These are phyloP conservation scores for Monosporozyma aquatica DNA, from an alignment of 805 yeast genomes.

Conservation along the genomic window DNA sequence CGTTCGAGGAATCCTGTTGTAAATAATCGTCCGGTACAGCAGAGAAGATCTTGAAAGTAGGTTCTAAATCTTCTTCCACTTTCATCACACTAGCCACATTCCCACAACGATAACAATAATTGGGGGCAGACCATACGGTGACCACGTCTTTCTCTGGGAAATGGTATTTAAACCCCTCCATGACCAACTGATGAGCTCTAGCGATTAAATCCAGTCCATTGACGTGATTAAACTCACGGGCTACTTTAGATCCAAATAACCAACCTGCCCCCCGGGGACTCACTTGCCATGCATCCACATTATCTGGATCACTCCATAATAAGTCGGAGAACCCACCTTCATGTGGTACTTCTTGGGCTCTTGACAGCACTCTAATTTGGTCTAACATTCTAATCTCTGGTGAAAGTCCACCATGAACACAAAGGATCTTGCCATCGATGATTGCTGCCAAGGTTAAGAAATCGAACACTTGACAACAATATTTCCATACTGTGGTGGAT, in stretches of 20 bases:
- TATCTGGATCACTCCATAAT: constrained; percentile 97
- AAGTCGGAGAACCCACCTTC: constrained; percentile 98
- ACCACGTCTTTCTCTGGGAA: constrained; percentile 94
- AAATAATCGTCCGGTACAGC: constrained; percentile 82
- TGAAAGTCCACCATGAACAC: constrained; percentile 96
- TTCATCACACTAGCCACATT: constrained; percentile 98
- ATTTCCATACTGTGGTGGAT: constrained; percentile 90
- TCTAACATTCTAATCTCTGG: constrained; percentile 97
- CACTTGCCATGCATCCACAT: constrained; percentile 96
- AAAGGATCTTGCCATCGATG: constrained; percentile 85
- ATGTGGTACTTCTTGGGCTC: constrained; percentile 98
- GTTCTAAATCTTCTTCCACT: constrained; percentile 76
- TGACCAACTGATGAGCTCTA: constrained; percentile 94
- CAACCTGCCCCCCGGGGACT: constrained; percentile 98
- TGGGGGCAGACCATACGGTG: constrained; percentile 97
- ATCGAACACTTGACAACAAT: constrained; percentile 93
- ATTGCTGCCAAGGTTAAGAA: constrained; percentile 91
- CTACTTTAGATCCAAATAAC: constrained; percentile 90
- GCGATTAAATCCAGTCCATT: constrained; percentile 84
- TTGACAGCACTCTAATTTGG: constrained; percentile 83
- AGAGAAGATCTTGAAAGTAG: constrained; percentile 85
- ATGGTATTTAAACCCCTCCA: constrained; percentile 97
- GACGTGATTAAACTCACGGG: constrained; percentile 92
- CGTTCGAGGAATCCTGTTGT: no score
- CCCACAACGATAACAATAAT: constrained; percentile 95